Evolutionary conservation across 148 eudicot genomes (phyloP), one percentile per base, ranked within the genome.

Genomic region (Bassia scoparia): DNA sequence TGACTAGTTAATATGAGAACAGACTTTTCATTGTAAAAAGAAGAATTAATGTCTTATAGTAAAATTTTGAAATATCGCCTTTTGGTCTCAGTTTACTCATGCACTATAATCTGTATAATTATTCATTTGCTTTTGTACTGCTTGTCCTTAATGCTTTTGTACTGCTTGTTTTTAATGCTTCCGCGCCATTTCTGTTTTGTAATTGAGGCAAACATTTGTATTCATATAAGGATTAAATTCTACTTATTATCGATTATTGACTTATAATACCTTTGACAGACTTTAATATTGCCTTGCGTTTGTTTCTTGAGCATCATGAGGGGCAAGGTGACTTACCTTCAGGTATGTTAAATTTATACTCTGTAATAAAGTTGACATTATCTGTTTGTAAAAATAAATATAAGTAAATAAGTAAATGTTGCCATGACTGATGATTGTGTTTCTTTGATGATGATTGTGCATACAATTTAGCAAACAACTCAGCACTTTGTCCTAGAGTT

Each of bases 251-350:
- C 10, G n/a, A 44, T 48, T 18, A 43, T 48, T 68, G 26, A 69
- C 69, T 76, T 50, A 16, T 35, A 31, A 18, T 20, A 6, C 26
- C 3, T 58, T 48, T 76, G 59, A 59, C 83, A 83, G 86, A 77
- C 81, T 20, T 67, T 83, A 18, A 83, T 83, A 70, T 26, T 83
- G 72, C 86, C 86, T 49, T 80, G 83, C 69, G 81, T 74, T 58
- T 83, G 86, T 69, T 83, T 63, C 79, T 69, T 83, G 66, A 80
- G 83, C 62, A 83, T 83, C 65, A 52, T 80, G 52, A 50, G 77
- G 73, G 83, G 58, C 27, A 83, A 77, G 70, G 73, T 80, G 61
- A 73, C 75, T 11, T 41, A 35, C 33, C 27, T 76, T 73, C 79
- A 83, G 86, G 86, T 83, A 77, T 43, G 14, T 20, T 24, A 41